Percentiles rank a stretch among this genome's conserved stretches.
phyloP scores from a whole-genome alignment of 2,329 filamentous ascomycete genomes.

The Trichoderma sp. region DNA sequence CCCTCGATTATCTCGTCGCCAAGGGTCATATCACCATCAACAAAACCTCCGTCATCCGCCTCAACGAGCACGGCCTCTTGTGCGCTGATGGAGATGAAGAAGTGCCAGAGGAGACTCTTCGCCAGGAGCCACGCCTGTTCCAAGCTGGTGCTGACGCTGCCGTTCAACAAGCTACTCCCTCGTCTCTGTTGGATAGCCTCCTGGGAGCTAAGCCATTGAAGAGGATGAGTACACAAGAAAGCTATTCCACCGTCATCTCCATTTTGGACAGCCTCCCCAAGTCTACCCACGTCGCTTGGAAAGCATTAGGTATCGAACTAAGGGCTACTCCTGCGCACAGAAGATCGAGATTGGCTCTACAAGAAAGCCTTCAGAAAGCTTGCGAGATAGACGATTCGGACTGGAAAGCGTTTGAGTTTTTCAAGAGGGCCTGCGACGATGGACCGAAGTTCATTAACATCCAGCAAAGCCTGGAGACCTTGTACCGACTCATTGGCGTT shows the following conservation, averaged over 20 bases:
- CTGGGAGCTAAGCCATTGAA: neutral
- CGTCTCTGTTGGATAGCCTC: neutral
- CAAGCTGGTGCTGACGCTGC: neutral
- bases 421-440: neutral
- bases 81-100: neutral
- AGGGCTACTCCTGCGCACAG: no score
- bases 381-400: neutral
- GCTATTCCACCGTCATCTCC: neutral
- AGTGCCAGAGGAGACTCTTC: neutral
- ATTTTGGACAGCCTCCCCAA: neutral
- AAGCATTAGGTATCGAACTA: neutral
- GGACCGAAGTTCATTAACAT: neutral
- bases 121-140: neutral
- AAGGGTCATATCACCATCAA: no score
- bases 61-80: no score
- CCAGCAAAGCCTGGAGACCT: no score
- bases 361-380: neutral
- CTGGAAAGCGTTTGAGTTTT: neutral
- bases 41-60: no score
- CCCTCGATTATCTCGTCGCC: no score
- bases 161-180: no score
- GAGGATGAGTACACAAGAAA: neutral
- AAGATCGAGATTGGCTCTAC: neutral
- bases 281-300: neutral
- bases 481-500: neutral